phyloP scores from a whole-genome alignment of 805 yeast genomes.

The Wickerhamiella bombiphila region DNA sequence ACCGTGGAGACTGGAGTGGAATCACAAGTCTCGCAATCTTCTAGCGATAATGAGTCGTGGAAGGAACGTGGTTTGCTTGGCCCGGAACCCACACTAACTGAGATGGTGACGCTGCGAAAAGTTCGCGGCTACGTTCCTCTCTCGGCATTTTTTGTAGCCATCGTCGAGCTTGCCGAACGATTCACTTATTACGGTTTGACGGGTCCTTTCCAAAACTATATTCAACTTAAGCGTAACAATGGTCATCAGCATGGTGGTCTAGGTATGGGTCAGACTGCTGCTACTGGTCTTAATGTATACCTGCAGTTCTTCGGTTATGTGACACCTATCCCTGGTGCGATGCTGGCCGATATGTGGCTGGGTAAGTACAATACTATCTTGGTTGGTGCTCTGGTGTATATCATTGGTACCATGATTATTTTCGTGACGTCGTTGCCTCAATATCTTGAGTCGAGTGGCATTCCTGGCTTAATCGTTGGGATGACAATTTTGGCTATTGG shows the following conservation, averaged over 20 bases:
- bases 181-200: conserved; percentile 68
- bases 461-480: conserved; percentile 47
- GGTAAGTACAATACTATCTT: conserved; percentile 61
- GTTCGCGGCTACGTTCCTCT: conserved; percentile 38
- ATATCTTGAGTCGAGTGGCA: conserved; percentile 34
- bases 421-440: conserved; percentile 58
- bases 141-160: conserved; percentile 47
- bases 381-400: conserved; percentile 43
- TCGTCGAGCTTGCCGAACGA: conserved; percentile 70
- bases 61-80: no score
- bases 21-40: no score
- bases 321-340: conserved; percentile 66
- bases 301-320: conserved; percentile 74
- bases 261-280: conserved; percentile 43
- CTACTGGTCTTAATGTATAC: conserved; percentile 58
- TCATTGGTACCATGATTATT: conserved; percentile 46
- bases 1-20: no score
- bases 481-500: conserved; percentile 56
- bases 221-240: conserved; percentile 35
- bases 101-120: conserved; percentile 36
- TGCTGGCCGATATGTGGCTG: conserved; percentile 56
- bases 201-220: conserved; percentile 65
- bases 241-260: conserved; percentile 37
- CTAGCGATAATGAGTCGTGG: no score
- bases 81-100: conserved; percentile 36